phyloP scores from a whole-genome alignment of 441 rosid species.

The Pelargonium cotyledonis region DNA sequence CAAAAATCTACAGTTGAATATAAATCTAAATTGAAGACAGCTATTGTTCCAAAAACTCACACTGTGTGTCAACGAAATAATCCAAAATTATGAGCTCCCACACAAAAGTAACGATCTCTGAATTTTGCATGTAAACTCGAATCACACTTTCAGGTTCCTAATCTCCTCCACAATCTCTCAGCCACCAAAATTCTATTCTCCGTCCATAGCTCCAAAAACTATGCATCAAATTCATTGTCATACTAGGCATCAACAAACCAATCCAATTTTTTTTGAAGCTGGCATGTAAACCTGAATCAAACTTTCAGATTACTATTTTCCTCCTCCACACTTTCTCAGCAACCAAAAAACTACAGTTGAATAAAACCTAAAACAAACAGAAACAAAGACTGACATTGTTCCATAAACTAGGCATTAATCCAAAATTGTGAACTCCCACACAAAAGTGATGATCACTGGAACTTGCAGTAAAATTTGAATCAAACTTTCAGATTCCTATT shows the following conservation, averaged over 20 bases:
- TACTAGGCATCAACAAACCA: no score
- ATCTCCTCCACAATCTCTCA: no score
- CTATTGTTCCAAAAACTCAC: neutral
- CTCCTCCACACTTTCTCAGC: neutral
- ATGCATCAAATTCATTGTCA: neutral
- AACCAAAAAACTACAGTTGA: no score
- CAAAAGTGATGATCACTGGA: neutral
- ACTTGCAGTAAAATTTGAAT: no score
- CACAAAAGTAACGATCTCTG: neutral
- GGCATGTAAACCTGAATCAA: neutral
- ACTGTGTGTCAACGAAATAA: neutral
- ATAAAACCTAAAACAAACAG: no score
- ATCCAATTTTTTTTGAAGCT: neutral
- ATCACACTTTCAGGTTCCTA: no score
- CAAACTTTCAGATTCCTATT: no score
- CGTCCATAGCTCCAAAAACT: neutral
- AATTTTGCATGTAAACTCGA: no score
- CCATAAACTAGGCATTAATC: neutral
- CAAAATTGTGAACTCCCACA: neutral
- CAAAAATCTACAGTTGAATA: no score
- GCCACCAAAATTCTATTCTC: no score
- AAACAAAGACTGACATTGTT: no score
- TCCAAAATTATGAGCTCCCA: neutral
- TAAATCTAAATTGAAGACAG: no score
- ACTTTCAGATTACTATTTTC: neutral